These are phyloP conservation scores for Ammopiptanthus mongolicus DNA, from an alignment of 306 rosid genomes.

Conservation along the genomic window DNA sequence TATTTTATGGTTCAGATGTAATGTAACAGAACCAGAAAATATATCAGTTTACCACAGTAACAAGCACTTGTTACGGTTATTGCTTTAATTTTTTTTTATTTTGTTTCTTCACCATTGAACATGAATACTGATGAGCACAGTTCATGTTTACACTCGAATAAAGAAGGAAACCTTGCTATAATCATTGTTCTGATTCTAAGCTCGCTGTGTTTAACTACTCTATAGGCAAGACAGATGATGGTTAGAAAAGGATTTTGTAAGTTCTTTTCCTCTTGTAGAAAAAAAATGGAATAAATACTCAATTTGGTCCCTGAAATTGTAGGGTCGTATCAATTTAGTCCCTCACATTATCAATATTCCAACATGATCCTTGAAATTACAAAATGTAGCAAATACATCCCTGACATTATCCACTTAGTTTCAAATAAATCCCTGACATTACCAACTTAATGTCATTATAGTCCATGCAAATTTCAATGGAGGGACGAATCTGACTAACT, in stretches of 20 bases:
- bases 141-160: not conserved
- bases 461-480: too few relatives aligned
- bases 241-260: not conserved
- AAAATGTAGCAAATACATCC: too few relatives aligned
- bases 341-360: too few relatives aligned
- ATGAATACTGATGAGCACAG: not conserved
- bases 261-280: not conserved
- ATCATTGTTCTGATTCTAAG: not conserved
- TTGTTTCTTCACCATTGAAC: not conserved
- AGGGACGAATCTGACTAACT: too few relatives aligned
- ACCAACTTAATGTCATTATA: too few relatives aligned
- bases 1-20: constrained; percentile 47
- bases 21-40: constrained; percentile 42
- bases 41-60: not conserved
- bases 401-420: too few relatives aligned
- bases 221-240: not conserved
- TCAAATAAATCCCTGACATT: too few relatives aligned
- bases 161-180: not conserved
- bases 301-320: too few relatives aligned
- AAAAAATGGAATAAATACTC: too few relatives aligned
- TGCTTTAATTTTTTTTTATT: not conserved
- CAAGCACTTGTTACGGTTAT: not conserved
- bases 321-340: too few relatives aligned
- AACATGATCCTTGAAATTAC: too few relatives aligned
- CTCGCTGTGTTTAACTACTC: not conserved